Evolutionary conservation across 768 basidiomycete species (phyloP).

Genomic region (Suillus decipiens): DNA sequence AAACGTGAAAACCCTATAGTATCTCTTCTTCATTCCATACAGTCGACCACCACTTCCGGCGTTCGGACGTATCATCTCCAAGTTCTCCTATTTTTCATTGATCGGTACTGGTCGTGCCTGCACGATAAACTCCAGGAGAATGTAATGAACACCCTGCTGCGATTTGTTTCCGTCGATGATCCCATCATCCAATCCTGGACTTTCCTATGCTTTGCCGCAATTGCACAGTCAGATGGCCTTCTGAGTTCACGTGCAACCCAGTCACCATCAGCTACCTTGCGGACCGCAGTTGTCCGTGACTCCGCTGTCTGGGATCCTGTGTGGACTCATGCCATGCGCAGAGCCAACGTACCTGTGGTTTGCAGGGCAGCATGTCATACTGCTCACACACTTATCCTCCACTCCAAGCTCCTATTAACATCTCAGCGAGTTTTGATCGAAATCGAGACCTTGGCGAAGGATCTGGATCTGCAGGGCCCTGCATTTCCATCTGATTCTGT

Average conservation of each 20-base stretch:
- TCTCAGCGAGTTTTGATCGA: slow-evolving; percentile 64
- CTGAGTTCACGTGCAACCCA: slow-evolving; percentile 9
- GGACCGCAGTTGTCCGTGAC: slow-evolving; percentile 15
- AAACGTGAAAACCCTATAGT: slow-evolving; percentile 62
- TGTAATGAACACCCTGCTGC: slow-evolving; percentile 55
- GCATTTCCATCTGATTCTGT: slow-evolving; percentile 86
- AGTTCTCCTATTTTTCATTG: slow-evolving; percentile 81
- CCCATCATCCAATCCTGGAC: slow-evolving; percentile 77
- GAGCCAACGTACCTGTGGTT: slow-evolving; percentile 62
- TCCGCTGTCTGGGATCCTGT: slow-evolving; percentile 70
- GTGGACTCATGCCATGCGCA: slow-evolving; percentile 83
- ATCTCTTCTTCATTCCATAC: slow-evolving; percentile 53
- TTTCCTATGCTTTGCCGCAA: slow-evolving; percentile 75
- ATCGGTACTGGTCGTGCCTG: slow-evolving; percentile 70
- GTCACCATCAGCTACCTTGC: not conserved
- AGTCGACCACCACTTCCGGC: slow-evolving; percentile 30
- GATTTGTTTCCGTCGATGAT: slow-evolving; percentile 67
- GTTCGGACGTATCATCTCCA: slow-evolving; percentile 62
- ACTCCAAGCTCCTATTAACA: slow-evolving; percentile 46
- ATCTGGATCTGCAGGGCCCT: slow-evolving; percentile 91
- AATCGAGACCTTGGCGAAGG: slow-evolving; percentile 77
- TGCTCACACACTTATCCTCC: slow-evolving; percentile 53
- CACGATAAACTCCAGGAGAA: slow-evolving; percentile 58
- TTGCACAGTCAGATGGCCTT: slow-evolving; percentile 54
- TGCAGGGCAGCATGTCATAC: slow-evolving; percentile 82